Percentiles rank a stretch among this genome's conserved stretches.
Evolutionary conservation across 1,284 basidiomycete genomes (phyloP).

Genomic region (Sporisorium exsertum): DNA sequence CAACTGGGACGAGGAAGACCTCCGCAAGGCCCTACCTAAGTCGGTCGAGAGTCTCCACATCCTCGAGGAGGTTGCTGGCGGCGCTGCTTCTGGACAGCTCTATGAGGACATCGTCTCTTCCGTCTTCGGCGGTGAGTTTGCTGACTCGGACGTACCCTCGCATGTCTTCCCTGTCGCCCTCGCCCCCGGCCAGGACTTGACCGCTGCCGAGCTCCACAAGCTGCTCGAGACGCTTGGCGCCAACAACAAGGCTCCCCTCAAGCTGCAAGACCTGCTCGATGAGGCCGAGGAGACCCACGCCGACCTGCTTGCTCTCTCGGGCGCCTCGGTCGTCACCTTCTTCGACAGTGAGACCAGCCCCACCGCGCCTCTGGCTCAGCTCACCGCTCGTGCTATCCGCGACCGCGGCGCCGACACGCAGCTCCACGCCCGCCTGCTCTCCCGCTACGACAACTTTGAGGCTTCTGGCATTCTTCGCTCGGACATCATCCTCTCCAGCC

Average conservation of each 20-base stretch:
- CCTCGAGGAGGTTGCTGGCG: slow-evolving; percentile 62
- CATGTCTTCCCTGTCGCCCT: slow-evolving; percentile 55
- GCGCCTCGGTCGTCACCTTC: slow-evolving; percentile 60
- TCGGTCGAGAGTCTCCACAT: slow-evolving; percentile 62
- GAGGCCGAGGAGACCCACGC: slow-evolving; percentile 39
- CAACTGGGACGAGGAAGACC: slow-evolving; percentile 62
- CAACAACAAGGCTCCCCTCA: slow-evolving; percentile 34
- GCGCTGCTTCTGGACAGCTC: slow-evolving; percentile 50
- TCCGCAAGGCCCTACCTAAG: slow-evolving; percentile 55
- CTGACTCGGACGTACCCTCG: slow-evolving; percentile 33
- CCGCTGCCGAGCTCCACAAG: slow-evolving; percentile 51
- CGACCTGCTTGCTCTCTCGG: slow-evolving; percentile 56
- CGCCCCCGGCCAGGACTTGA: slow-evolving; percentile 52
- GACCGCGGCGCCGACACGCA: slow-evolving; percentile 46
- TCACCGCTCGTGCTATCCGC: slow-evolving; percentile 60
- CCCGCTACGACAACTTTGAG: slow-evolving; percentile 67
- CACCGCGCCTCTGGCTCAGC: slow-evolving; percentile 53
- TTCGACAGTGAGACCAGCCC: slow-evolving; percentile 63
- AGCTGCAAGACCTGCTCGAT: slow-evolving; percentile 47
- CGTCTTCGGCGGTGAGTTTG: slow-evolving; percentile 49
- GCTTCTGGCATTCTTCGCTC: slow-evolving; percentile 62
- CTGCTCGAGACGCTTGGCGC: slow-evolving; percentile 49
- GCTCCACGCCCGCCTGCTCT: slow-evolving; percentile 59
- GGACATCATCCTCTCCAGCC: slow-evolving; percentile 59
- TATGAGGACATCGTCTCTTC: slow-evolving; percentile 60